Conservation (phyloP, 2,329 filamentous ascomycete species). For the Exophiala sp. region DNA sequence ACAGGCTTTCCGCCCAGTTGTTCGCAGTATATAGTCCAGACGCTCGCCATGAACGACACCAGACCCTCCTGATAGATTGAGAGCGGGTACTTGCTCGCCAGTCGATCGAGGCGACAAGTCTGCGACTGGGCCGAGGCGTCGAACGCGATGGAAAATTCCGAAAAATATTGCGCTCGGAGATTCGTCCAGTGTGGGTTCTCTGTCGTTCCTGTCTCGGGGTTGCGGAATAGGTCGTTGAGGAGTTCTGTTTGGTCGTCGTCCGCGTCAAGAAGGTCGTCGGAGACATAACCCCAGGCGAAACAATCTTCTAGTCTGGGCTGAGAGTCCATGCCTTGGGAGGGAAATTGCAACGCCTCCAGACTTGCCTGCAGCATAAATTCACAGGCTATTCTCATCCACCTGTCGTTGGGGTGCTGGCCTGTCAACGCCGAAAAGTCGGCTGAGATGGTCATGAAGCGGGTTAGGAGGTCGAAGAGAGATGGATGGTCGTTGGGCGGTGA, state of each 20-base stretch:
- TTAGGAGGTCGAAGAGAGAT: slow-evolving; percentile 18
- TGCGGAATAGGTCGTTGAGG: slow-evolving; percentile 14
- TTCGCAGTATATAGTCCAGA: slow-evolving; percentile 13
- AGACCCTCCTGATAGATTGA: slow-evolving; percentile 14
- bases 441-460: slow-evolving; percentile 25
- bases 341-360: slow-evolving; percentile 11
- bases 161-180: slow-evolving; percentile 11
- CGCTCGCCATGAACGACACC: slow-evolving; percentile 6
- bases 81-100: slow-evolving; percentile 19
- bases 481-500: neutral
- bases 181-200: slow-evolving; percentile 18
- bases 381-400: slow-evolving; percentile 23
- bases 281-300: slow-evolving; percentile 26
- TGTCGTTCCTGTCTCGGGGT: neutral
- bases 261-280: slow-evolving; percentile 2
- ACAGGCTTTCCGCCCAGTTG: slow-evolving; percentile 29
- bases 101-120: slow-evolving; percentile 13
- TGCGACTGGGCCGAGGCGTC: slow-evolving; percentile 9
- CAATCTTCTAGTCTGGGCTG: slow-evolving; percentile 20
- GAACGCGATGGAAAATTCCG: slow-evolving; percentile 17
- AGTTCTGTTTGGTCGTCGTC: slow-evolving; percentile 4
- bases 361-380: slow-evolving; percentile 25
- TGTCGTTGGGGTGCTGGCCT: slow-evolving; percentile 6
- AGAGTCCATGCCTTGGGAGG: neutral
- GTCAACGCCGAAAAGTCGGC: slow-evolving; percentile 14